Evolutionary conservation across 148 eudicot species (phyloP), one percentile per base, ranked within the genome.

Genomic region (Mesembryanthemum crystallinum): DNA sequence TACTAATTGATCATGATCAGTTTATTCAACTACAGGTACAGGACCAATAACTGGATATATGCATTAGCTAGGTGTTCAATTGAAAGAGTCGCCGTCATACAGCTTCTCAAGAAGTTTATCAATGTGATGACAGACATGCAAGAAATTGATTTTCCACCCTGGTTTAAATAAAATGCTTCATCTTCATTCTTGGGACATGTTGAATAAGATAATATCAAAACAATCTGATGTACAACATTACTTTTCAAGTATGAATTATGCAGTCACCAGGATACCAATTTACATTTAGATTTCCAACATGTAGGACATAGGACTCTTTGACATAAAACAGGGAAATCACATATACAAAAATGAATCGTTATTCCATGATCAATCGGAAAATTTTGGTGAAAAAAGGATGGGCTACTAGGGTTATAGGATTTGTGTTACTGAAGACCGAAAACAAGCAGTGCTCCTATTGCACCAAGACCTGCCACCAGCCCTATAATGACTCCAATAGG

Each of bases 401-500:
- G 12, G 45, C 23, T 25, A 42, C 18, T 29, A 69, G 23, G 47
- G 61, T 52, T n/a, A 28, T 61, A 49, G 20, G 39, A 45, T 30
- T n/a, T 69, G 11, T 13, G 1, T 89, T 69, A 92, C 76, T 95
- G 98, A 84, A 95, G 98, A 52, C 98, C 98, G 76, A 86, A 95
- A 45, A 90, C 90, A 66, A 95, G 91, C 77, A 95, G 78, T 60
- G 97, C 96, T 63, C 90, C 98, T 70, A 95, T 87, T 17, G 80
- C 97, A 59, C 78, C 94, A 76, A 95, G 12, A 76, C 98, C 98
- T 64, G 84, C 98, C 24, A 92, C 35, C 33, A 95, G 92, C 72
- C 97, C 97, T 28, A 95, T 75, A 77, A 95, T 88, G 67, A 95
- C 97, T 55, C 98, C 97, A 27, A 95, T 73, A 1, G 98, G 98